Percentiles rank a stretch among this genome's conserved stretches.
Evolutionary conservation across 2,329 filamentous ascomycete genomes (phyloP).

Genomic region (Fusarium luffae): DNA sequence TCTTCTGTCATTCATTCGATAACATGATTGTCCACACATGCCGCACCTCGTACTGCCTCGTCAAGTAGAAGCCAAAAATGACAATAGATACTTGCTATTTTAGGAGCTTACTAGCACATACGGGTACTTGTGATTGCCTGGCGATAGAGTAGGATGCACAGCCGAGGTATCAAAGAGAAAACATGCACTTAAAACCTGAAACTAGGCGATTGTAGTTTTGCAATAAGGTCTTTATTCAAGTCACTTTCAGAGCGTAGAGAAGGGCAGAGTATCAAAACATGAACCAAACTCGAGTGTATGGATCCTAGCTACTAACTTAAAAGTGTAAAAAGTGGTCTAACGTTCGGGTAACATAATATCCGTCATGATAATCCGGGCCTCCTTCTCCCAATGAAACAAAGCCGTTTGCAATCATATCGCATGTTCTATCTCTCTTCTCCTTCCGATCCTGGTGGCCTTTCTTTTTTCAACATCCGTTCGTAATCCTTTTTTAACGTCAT

Average conservation of each 20-base stretch:
- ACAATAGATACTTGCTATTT: neutral
- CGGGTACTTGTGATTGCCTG: neutral
- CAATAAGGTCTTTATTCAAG: too few species aligned
- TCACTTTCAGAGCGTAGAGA: neutral
- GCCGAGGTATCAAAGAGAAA: neutral
- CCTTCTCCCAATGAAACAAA: conserved; percentile 38
- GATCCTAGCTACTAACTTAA: conserved; percentile 44
- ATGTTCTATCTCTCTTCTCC: conserved; percentile 36
- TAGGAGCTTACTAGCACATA: neutral
- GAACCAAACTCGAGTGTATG: conserved; percentile 44
- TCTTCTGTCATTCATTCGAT: neutral
- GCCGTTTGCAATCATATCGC: conserved; percentile 43
- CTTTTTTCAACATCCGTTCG: conserved; percentile 29
- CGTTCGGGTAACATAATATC: conserved; percentile 46
- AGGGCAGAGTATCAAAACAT: neutral
- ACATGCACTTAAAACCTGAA: neutral
- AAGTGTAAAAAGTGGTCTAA: conserved; percentile 47
- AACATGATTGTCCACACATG: neutral
- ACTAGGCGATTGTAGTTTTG: too few species aligned
- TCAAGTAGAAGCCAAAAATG: neutral
- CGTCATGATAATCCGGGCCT: conserved; percentile 46
- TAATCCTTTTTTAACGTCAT: conserved; percentile 39
- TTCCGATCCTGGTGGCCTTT: conserved; percentile 20
- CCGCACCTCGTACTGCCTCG: neutral
- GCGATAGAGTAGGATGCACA: neutral